Conservation (phyloP, 1,139 yeast species). For the Debaryomyces coudertii region DNA sequence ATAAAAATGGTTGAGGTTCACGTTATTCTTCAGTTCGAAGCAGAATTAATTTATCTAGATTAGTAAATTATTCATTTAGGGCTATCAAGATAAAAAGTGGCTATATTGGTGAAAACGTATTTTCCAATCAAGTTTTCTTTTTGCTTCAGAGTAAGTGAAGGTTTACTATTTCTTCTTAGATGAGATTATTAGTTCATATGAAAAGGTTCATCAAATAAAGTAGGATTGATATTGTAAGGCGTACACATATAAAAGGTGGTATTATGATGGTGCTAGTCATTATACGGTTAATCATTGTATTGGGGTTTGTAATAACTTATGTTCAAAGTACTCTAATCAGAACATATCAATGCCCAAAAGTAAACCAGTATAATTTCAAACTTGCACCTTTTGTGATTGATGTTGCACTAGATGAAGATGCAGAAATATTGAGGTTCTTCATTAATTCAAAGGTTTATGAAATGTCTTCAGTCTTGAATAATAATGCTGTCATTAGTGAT, state of each 20-base stretch:
- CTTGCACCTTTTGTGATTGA: slow-evolving; percentile 43
- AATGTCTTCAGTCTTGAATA: slow-evolving; percentile 17
- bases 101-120: no score
- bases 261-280: not conserved
- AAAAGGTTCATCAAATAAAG: not conserved
- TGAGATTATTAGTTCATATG: not conserved
- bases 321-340: slow-evolving; percentile 24
- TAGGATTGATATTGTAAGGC: not conserved
- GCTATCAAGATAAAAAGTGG: no score
- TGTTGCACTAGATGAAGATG: slow-evolving; percentile 42
- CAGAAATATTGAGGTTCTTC: slow-evolving; percentile 39
- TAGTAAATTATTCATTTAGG: no score
- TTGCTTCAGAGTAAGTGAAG: no score
- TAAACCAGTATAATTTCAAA: slow-evolving; percentile 9
- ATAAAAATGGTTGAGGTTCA: no score
- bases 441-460: slow-evolving; percentile 39
- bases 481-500: slow-evolving; percentile 35
- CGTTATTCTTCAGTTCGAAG: no score
- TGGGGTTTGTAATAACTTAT: slow-evolving; percentile 9
- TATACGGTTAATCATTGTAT: slow-evolving; percentile 2
- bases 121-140: no score
- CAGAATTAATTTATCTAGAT: no score
- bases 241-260: not conserved
- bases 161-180: not conserved
- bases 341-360: slow-evolving; percentile 19